Evolutionary conservation across 306 rosid species (phyloP), one percentile per base, ranked within the genome.

Genomic region (Trifolium repens): DNA sequence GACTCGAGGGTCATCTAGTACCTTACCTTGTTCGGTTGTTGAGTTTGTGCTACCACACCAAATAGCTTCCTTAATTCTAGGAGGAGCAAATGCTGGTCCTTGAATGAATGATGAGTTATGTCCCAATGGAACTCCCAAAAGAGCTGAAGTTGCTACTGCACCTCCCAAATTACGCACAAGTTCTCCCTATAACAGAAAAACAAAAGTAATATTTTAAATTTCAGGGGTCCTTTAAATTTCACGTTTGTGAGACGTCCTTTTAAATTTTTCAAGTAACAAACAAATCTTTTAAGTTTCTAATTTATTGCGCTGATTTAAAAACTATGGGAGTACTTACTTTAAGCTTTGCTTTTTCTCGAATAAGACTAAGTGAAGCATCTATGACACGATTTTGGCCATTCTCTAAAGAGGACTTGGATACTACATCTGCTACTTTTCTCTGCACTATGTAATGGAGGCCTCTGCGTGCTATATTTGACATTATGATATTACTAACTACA

Each of bases 41-140:
- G 96, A 79, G 87, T 94, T 94, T 40, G 97, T 94, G 78, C 99
- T 94, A 44, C 91, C 97, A 78, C 99, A 94, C 99, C 97, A 92
- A 73, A 94, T 94, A 46, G 99, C 99, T 86, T 94, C 99, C 77
- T 96, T 76, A 69, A 92, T 94, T 67, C 92, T 88, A 55, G 99
- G 97, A 81, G 97, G 99, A 0, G 97, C 97, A 86, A 94, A 94
- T 14, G 97, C 97, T 34, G 99, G 99, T 34, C 99, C 99, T 81
- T 94, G 99, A 74, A 94, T 91, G 79, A 94, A 94, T 27, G 99
- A 94, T 43, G 97, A 94, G 85, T 94, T 92, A 53, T 94, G 99
- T 76, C 99, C 99, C 61, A 94, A 62, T 61, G 99, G 99, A 76
- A 94, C 93, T 52, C 99, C 99, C 14, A 94, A 91, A 81, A 94